Percentiles rank a stretch among this genome's conserved stretches.
Evolutionary conservation across 768 basidiomycete species (phyloP).

Genomic region (Calocybe cyanea): DNA sequence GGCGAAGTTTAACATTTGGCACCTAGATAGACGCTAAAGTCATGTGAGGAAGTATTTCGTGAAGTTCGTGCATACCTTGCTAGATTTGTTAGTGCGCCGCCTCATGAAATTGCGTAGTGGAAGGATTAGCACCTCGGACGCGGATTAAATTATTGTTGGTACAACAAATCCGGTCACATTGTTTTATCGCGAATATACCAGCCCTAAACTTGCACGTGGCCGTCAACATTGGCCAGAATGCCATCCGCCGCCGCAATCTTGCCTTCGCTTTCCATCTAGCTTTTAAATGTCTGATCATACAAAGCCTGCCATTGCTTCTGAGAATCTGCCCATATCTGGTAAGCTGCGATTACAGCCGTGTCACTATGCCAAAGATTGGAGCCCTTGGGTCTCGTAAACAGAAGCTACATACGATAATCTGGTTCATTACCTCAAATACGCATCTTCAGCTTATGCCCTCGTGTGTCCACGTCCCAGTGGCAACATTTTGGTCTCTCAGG

Average conservation of each 20-base stretch:
- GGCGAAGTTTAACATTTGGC: slow-evolving; percentile 79
- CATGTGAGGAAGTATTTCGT: background rate
- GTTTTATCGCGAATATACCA: slow-evolving; percentile 14
- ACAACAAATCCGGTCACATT: background rate
- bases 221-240: background rate
- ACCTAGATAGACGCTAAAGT: slow-evolving; percentile 40
- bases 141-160: too few relatives aligned
- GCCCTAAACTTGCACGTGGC: slow-evolving; percentile 18
- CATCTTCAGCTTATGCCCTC: slow-evolving; percentile 43
- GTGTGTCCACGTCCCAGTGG: slow-evolving; percentile 50
- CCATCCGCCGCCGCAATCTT: too few relatives aligned
- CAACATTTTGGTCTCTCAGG: slow-evolving; percentile 35
- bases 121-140: background rate
- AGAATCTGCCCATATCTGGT: background rate
- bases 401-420: slow-evolving; percentile 40
- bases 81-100: slow-evolving; percentile 62
- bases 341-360: background rate
- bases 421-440: slow-evolving; percentile 52
- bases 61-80: slow-evolving; percentile 40
- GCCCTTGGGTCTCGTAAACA: slow-evolving; percentile 17
- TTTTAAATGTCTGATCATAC: too few relatives aligned
- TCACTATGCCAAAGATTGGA: background rate
- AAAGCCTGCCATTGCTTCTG: too few relatives aligned
- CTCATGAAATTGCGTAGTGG: slow-evolving; percentile 26
- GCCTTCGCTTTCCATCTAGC: too few relatives aligned